Evolutionary conservation across 2,329 filamentous ascomycete species (phyloP).

Genomic region (Colletotrichum coccodes): DNA sequence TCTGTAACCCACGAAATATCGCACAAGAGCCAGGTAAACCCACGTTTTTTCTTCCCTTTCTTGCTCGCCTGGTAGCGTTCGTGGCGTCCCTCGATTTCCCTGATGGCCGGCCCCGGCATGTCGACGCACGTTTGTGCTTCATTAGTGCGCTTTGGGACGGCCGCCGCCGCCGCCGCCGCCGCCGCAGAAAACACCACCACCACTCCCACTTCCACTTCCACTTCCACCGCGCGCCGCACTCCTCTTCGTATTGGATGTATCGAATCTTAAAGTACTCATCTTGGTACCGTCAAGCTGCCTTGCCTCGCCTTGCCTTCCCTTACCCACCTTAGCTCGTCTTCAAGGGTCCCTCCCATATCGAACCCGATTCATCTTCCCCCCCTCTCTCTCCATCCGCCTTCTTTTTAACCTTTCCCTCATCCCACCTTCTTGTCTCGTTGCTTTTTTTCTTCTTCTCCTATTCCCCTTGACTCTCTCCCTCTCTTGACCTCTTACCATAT

Average conservation of each 20-base stretch:
- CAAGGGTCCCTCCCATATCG: slow-evolving; percentile 26
- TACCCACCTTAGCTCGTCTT: slow-evolving; percentile 19
- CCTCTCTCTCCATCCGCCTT: neutral
- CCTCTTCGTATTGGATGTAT: neutral
- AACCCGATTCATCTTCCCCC: slow-evolving; percentile 28
- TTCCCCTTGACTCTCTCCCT: neutral
- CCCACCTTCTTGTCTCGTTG: neutral
- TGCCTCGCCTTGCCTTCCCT: slow-evolving; percentile 11
- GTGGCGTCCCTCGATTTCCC: neutral
- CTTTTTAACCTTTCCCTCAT: slow-evolving; percentile 10
- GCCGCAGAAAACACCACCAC: slow-evolving; percentile 12
- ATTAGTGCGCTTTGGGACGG: slow-evolving; percentile 9
- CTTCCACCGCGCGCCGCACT: neutral
- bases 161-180: slow-evolving; percentile 18
- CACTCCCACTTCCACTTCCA: neutral
- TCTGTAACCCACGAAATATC: slow-evolving; percentile 25
- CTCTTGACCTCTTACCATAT: neutral
- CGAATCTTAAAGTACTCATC: slow-evolving; percentile 4
- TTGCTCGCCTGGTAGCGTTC: neutral
- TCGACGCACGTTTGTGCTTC: slow-evolving; percentile 19
- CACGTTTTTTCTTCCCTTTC: slow-evolving; percentile 1
- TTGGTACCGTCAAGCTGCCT: no score
- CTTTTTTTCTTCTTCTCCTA: neutral
- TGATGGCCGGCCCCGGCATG: slow-evolving; percentile 4
- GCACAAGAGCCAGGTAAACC: slow-evolving; percentile 5